A percentile compares a stretch with the other conserved stretches of the same genome.
phyloP scores from a whole-genome alignment of 805 yeast species.

The Candida manassasensis region DNA sequence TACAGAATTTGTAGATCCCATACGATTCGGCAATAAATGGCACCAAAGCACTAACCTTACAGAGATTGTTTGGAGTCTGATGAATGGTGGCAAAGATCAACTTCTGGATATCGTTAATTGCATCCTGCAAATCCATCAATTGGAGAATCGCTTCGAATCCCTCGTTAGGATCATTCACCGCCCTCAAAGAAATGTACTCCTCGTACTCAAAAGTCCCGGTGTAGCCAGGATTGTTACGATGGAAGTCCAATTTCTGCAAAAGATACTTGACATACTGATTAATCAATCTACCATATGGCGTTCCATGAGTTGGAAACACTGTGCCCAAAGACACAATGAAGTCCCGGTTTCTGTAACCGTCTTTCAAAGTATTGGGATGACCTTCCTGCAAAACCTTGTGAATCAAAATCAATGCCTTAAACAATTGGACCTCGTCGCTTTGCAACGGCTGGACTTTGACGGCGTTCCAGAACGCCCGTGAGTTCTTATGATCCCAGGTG shows the following conservation, averaged over 20 bases:
- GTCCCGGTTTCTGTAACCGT: conserved; percentile 71
- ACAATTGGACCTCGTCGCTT: conserved; percentile 75
- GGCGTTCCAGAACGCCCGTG: conserved; percentile 80
- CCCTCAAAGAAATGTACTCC: conserved; percentile 82
- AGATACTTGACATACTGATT: conserved; percentile 70
- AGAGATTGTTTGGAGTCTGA: conserved; percentile 58
- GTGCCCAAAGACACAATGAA: conserved; percentile 75
- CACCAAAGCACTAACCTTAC: conserved; percentile 80
- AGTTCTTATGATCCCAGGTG: conserved; percentile 91
- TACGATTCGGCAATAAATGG: conserved; percentile 89
- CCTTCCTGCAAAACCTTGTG: conserved; percentile 98
- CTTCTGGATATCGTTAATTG: conserved; percentile 72
- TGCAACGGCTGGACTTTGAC: conserved; percentile 76
- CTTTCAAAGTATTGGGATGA: conserved; percentile 78
- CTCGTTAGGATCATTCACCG: conserved; percentile 91
- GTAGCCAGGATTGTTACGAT: conserved; percentile 79
- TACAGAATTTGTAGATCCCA: conserved; percentile 85
- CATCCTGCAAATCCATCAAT: conserved; percentile 80
- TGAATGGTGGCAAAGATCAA: conserved; percentile 68
- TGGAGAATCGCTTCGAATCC: conserved; percentile 89
- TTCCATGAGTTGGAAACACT: conserved; percentile 38
- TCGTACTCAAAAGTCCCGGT: conserved; percentile 95
- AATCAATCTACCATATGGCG: conserved; percentile 67
- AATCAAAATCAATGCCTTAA: conserved; percentile 77
- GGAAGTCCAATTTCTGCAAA: conserved; percentile 73